These are phyloP conservation scores for Cyclotella baltica DNA, from an alignment of 108 stramenopile genomes.

Conservation along the genomic window DNA sequence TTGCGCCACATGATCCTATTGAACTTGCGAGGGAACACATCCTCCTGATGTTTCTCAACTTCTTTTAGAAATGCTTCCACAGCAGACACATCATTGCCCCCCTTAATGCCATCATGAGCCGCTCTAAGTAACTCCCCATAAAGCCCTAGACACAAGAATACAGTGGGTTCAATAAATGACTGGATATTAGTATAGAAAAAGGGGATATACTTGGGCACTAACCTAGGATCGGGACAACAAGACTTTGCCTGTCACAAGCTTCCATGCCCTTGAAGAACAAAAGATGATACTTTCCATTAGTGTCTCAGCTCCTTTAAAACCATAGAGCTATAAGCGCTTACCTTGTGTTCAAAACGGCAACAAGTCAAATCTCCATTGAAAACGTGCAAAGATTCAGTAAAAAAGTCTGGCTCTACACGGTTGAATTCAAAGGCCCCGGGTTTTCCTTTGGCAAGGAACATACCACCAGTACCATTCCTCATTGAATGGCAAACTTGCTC, in stretches of 20 bases:
- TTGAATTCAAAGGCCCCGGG: neutral
- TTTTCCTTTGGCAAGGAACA: conserved; percentile 39
- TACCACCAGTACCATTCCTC: conserved; percentile 41
- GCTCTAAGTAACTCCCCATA: conserved; percentile 47
- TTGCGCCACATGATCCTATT: conserved; percentile 49
- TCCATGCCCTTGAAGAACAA: conserved; percentile 17
- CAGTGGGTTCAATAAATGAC: too few species aligned
- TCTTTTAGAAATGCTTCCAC: conserved; percentile 45
- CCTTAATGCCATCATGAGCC: conserved; percentile 34
- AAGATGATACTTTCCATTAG: neutral
- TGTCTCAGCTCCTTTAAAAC: neutral
- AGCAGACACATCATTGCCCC: conserved; percentile 33
- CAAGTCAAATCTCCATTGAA: conserved; percentile 51
- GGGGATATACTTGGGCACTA: too few species aligned
- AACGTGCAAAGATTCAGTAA: conserved; percentile 39
- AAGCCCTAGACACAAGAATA: too few species aligned
- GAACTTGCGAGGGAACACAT: conserved; percentile 46
- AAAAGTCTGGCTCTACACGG: conserved; percentile 22
- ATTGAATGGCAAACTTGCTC: conserved; percentile 51
- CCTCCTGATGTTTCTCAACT: conserved; percentile 47
- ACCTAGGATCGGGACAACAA: conserved; percentile 52
- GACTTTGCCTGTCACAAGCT: conserved; percentile 50
- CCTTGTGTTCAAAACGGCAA: conserved; percentile 50
- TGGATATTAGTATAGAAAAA: too few species aligned
- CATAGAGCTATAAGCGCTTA: neutral